phyloP scores from a whole-genome alignment of 345 rosid genomes.

The Combretum micranthum region DNA sequence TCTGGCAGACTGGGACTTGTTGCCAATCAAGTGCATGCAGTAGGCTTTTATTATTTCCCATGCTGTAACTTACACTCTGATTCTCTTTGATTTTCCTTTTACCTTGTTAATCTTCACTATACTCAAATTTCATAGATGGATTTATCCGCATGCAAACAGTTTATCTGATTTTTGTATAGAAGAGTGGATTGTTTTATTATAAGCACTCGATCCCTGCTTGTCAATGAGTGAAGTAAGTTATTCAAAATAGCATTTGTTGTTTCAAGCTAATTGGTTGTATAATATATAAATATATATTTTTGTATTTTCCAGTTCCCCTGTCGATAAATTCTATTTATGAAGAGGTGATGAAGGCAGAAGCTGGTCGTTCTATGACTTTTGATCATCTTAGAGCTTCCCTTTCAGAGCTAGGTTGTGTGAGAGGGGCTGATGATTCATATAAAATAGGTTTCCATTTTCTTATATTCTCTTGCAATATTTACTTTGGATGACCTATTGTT shows the following conservation, averaged over 20 bases:
- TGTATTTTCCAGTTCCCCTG: conserved; percentile 51
- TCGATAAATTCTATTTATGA: conserved; percentile 61
- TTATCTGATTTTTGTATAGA: too few relatives aligned
- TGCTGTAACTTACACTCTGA: too few relatives aligned
- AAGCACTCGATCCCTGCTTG: too few relatives aligned
- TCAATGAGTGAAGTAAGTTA: too few relatives aligned
- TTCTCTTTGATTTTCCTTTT: too few relatives aligned
- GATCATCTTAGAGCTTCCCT: conserved; percentile 65
- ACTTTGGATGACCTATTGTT: neutral
- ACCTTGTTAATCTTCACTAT: too few relatives aligned
- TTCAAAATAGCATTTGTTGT: neutral
- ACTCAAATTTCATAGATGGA: too few relatives aligned
- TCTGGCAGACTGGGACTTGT: too few relatives aligned
- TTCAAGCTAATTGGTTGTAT: conserved; percentile 4
- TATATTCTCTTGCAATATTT: conserved; percentile 2
- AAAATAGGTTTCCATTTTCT: conserved; percentile 32
- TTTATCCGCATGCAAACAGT: too few relatives aligned
- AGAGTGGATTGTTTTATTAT: too few relatives aligned
- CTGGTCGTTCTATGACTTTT: conserved; percentile 65
- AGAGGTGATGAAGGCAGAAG: conserved; percentile 74
- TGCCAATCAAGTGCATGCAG: too few relatives aligned
- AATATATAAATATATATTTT: neutral
- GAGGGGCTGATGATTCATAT: conserved; percentile 35
- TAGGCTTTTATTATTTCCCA: too few relatives aligned
- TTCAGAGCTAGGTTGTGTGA: conserved; percentile 44